Conservation (phyloP, 2,329 filamentous ascomycete genomes). For the Hymenoscyphus scutula region DNA sequence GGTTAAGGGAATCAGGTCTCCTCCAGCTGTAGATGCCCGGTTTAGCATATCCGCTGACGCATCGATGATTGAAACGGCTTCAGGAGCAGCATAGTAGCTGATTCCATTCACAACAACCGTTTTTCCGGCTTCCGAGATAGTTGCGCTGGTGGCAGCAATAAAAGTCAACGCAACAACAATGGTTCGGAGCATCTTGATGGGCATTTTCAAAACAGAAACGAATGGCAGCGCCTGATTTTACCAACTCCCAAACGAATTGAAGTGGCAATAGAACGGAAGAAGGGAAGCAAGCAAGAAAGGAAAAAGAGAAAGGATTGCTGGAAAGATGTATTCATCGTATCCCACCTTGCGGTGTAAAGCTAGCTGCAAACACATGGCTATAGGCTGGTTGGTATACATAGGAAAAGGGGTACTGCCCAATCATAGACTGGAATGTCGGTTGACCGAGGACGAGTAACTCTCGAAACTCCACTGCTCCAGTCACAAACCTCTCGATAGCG, state of each 20-base stretch:
- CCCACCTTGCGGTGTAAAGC: neutral
- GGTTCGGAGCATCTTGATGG: neutral
- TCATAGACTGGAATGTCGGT: too few relatives aligned
- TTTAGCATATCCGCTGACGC: slow-evolving; percentile 18
- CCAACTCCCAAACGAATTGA: neutral
- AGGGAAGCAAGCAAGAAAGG: neutral
- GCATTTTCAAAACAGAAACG: neutral
- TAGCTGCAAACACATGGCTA: neutral
- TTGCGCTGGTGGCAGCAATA: slow-evolving; percentile 9
- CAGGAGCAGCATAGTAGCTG: slow-evolving; percentile 34
- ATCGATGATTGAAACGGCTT: slow-evolving; percentile 25
- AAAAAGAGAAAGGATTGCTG: neutral
- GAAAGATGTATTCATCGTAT: neutral
- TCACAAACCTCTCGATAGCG: too few relatives aligned
- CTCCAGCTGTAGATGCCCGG: slow-evolving; percentile 17
- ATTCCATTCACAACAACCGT: slow-evolving; percentile 34
- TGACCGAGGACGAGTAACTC: too few relatives aligned
- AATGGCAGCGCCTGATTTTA: neutral
- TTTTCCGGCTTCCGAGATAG: slow-evolving; percentile 17
- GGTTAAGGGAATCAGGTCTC: slow-evolving; percentile 31
- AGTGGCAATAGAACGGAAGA: neutral
- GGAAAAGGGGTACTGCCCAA: too few relatives aligned
- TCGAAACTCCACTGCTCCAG: too few relatives aligned
- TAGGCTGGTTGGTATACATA: too few relatives aligned
- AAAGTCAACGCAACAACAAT: slow-evolving; percentile 10